Conservation (phyloP, 2,329 filamentous ascomycete species). For the Aspergillus pseudoglaucus region DNA sequence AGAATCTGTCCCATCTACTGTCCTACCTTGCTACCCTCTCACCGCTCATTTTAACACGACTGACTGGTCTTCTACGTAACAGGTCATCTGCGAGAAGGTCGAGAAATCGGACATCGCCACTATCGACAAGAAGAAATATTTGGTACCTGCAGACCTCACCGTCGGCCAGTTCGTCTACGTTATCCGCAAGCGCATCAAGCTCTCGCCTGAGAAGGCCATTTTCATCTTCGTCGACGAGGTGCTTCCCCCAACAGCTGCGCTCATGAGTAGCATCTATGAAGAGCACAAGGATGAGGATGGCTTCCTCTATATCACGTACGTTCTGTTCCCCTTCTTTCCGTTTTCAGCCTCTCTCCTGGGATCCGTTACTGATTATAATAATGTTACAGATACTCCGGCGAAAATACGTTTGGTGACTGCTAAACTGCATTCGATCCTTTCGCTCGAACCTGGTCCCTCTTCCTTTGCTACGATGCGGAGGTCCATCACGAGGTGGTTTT, state of each 20-base stretch:
- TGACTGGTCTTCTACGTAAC: constrained; percentile 19
- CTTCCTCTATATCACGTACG: constrained; percentile 95
- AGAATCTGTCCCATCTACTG: neutral
- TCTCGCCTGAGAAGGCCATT: constrained; percentile 98
- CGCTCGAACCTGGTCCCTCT: too few relatives aligned
- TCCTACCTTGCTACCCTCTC: constrained; percentile 11
- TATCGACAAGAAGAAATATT: constrained; percentile 99
- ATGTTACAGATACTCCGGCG: constrained; percentile 71
- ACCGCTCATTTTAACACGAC: constrained; percentile 25
- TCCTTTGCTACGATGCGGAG: too few relatives aligned
- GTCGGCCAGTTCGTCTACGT: constrained; percentile 99
- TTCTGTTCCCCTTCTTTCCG: constrained; percentile 12
- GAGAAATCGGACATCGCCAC: constrained; percentile 99
- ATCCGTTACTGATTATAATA: constrained; percentile 16
- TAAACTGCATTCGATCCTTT: constrained; percentile 6
- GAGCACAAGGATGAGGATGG: constrained; percentile 89
- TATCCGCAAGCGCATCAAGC: constrained; percentile 99
- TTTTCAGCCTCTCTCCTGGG: neutral
- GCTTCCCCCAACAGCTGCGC: constrained; percentile 86
- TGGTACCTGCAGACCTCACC: constrained; percentile 93
- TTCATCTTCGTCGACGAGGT: constrained; percentile 99
- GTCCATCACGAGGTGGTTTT: too few relatives aligned
- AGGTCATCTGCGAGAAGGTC: constrained; percentile 99
- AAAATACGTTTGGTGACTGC: constrained; percentile 84
- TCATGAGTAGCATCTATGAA: constrained; percentile 99